Evolutionary conservation across 2,329 filamentous ascomycete species (phyloP).

Genomic region (Aspergillus ibericus): DNA sequence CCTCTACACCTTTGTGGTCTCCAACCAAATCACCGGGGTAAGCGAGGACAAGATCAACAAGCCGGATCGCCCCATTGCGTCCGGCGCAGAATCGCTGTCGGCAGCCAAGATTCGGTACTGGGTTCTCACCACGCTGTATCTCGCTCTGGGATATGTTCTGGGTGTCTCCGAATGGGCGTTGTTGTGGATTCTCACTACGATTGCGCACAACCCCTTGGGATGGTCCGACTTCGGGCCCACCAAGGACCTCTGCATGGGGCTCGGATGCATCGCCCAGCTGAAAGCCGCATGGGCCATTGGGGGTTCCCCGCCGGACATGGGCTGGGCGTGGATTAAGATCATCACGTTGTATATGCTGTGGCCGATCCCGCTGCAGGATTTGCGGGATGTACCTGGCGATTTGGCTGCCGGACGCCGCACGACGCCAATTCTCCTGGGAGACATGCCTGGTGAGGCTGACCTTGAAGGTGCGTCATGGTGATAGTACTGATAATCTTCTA

Average conservation of each 20-base stretch:
- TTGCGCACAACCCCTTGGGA: neutral
- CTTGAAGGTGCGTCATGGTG: no score
- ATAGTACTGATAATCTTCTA: no score
- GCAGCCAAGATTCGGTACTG: neutral
- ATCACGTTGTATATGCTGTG: neutral
- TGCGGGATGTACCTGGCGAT: neutral
- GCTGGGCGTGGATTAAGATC: neutral
- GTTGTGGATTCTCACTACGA: neutral
- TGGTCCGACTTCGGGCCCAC: neutral
- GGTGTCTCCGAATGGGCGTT: neutral
- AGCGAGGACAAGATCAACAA: neutral
- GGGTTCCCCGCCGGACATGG: neutral
- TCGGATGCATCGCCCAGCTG: neutral
- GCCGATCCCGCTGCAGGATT: neutral
- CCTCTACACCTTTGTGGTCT: neutral
- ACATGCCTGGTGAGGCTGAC: neutral
- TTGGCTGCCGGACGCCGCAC: neutral
- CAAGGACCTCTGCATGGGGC: neutral
- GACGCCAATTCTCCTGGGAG: neutral
- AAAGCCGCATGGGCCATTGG: neutral
- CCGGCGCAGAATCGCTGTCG: neutral
- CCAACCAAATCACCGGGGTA: neutral
- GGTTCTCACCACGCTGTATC: neutral
- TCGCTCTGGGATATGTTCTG: neutral
- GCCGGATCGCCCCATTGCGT: neutral